Evolutionary conservation across 495 filamentous ascomycete species (phyloP).

Genomic region (Glutinoglossum americanum): DNA sequence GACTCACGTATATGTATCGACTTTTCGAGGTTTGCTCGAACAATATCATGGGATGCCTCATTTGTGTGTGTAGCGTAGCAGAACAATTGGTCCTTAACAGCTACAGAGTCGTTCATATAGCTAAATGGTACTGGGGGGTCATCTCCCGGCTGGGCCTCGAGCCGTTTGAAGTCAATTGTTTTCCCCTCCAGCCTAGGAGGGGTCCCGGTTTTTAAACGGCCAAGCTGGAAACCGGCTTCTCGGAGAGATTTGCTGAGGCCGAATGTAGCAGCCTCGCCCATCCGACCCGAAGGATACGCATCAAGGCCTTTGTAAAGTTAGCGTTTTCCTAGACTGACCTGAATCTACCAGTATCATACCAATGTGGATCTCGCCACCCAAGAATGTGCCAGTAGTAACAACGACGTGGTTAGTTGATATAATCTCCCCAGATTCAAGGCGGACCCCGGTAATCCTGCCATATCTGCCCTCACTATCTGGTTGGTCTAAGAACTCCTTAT

Average conservation of each 20-base stretch:
- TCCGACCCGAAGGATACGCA: slow-evolving; percentile 63
- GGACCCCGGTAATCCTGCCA: slow-evolving; percentile 64
- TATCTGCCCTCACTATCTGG: slow-evolving; percentile 27
- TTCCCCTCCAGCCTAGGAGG: slow-evolving; percentile 68
- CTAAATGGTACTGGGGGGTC: slow-evolving; percentile 79
- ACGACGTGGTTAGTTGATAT: slow-evolving; percentile 62
- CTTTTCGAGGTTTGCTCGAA: slow-evolving; percentile 71
- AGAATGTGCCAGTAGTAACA: slow-evolving; percentile 89
- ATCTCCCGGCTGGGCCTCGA: slow-evolving; percentile 61
- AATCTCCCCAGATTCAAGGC: slow-evolving; percentile 74
- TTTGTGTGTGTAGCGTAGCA: slow-evolving; percentile 80
- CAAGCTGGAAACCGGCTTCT: slow-evolving; percentile 78
- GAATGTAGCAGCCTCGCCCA: slow-evolving; percentile 86
- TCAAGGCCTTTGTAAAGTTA: slow-evolving; percentile 32
- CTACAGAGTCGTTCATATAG: slow-evolving; percentile 58
- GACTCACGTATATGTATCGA: slow-evolving; percentile 92
- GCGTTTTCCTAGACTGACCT: background rate
- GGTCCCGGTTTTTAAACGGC: slow-evolving; percentile 86
- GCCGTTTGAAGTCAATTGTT: slow-evolving; percentile 54
- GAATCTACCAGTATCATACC: slow-evolving; percentile 16
- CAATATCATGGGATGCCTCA: slow-evolving; percentile 56
- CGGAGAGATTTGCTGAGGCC: slow-evolving; percentile 79
- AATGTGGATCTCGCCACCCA: slow-evolving; percentile 94
- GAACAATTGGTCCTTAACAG: slow-evolving; percentile 57
- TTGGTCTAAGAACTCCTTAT: slow-evolving; percentile 28